Conservation (phyloP, 2,329 filamentous ascomycete genomes). For the Volutella citrinella region DNA sequence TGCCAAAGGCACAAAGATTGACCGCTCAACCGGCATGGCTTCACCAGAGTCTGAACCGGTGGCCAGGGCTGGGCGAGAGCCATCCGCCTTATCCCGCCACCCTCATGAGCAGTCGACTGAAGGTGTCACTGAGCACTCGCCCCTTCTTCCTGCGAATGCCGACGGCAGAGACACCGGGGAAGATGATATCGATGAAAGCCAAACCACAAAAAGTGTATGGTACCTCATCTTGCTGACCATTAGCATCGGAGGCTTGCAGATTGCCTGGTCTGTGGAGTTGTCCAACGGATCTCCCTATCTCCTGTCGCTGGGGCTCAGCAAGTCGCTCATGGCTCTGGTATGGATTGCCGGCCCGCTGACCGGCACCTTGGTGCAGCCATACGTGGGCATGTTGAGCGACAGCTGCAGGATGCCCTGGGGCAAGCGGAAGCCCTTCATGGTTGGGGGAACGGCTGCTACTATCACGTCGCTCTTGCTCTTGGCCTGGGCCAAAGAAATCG, state of each 20-base stretch:
- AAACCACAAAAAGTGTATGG: slow-evolving; percentile 76
- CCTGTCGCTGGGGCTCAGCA: slow-evolving; percentile 76
- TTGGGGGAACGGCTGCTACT: slow-evolving; percentile 66
- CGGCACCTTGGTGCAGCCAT: slow-evolving; percentile 76
- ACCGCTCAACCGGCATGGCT: too few species aligned
- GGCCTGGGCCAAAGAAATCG: slow-evolving; percentile 71
- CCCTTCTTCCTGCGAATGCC: slow-evolving; percentile 25
- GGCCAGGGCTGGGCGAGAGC: too few species aligned
- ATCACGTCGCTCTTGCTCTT: slow-evolving; percentile 66
- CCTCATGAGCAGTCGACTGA: slow-evolving; percentile 17
- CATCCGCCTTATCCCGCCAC: too few species aligned
- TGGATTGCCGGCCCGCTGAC: slow-evolving; percentile 83
- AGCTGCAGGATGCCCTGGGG: slow-evolving; percentile 73
- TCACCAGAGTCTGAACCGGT: too few species aligned
- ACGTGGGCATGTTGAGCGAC: slow-evolving; percentile 78
- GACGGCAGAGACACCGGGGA: too few species aligned
- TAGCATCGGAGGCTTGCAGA: slow-evolving; percentile 83
- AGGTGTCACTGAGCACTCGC: slow-evolving; percentile 28
- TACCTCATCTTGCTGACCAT: slow-evolving; percentile 85
- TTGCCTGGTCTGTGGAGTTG: slow-evolving; percentile 93
- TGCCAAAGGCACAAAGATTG: too few species aligned
- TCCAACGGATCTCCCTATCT: slow-evolving; percentile 89
- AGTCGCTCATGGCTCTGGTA: slow-evolving; percentile 77
- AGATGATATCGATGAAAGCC: slow-evolving; percentile 29
- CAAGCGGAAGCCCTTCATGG: slow-evolving; percentile 78